Base-by-base conservation (phyloP, 805 yeast species). In the Pachysolen tannophilus region DNA sequence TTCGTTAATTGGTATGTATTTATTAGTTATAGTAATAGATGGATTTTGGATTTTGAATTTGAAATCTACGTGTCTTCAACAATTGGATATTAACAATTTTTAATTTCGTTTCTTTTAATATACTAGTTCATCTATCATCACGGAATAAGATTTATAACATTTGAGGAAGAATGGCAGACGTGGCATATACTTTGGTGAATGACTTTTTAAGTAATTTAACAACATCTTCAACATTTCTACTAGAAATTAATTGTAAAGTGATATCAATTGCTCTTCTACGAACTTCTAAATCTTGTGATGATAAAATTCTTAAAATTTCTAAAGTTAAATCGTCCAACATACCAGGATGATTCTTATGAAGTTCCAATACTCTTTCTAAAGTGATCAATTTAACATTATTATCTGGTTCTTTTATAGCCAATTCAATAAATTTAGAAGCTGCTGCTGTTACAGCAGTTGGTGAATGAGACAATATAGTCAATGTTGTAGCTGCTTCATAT, bases 351-450 rank as follows among this genome's bases (percentile, higher is more conserved):
- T 69, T 71, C 42, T 65, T 63, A 51, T 84, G 81, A 35, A 92
- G 73, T 35, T 81, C 86, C 47, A 73, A 74, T 41, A 92, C 78
- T 57, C 94, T 76, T 53, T 86, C 92, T 52, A 92, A 69, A 15
- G 94, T 92, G 50, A 90, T 88, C 45, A 92, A 72, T 60, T 94
- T 94, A 48, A 90, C 88, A 52, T 88, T 92, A 63, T 84, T 88
- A 59, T 92, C 97, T n/a, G 95, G 71, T 55, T 87, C 97, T 53
- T 82, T 84, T 47, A 80, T 78, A 23, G 96, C 94, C 47, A 92
- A 69, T 39, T 85, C 95, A 42, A 90, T 78, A 50, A 86, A 82
- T 56, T 86, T 86, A 37, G 77, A 60, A 26, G 95, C 97, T 11
- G 95, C 92, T 42, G 78, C 72, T 36, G 77, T 64, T 37, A 90